A percentile compares a stretch with the other conserved stretches of the same genome.
Conservation (phyloP, 495 filamentous ascomycete species). For the Aspergillus baeticus region DNA sequence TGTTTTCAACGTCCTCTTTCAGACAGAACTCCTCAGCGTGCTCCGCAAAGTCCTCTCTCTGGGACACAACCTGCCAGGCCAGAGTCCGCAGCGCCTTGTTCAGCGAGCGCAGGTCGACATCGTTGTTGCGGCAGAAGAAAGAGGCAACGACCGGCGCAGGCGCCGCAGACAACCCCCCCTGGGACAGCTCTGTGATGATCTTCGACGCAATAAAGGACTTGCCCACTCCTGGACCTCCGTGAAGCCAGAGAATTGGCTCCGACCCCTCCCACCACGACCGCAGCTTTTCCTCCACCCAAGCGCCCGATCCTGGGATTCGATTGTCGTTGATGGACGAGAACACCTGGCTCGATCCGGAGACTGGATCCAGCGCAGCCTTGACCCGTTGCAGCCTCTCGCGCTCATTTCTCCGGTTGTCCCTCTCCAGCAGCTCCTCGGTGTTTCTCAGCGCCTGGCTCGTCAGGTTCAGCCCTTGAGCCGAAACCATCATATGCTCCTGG, state of each 20-base stretch:
- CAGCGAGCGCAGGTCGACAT: slow-evolving; percentile 26
- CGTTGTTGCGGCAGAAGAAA: slow-evolving; percentile 32
- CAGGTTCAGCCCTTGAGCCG: neutral
- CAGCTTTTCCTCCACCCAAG: neutral
- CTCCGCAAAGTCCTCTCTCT: neutral
- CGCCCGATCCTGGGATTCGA: neutral
- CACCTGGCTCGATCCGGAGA: neutral
- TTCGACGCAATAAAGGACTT: slow-evolving; percentile 33
- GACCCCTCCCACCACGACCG: neutral
- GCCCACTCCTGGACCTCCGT: slow-evolving; percentile 30
- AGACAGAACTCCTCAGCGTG: slow-evolving; percentile 3
- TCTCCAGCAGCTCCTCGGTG: neutral
- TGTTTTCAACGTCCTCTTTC: neutral
- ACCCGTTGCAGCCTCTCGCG: neutral
- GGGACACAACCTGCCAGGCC: slow-evolving; percentile 27
- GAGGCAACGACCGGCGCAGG: slow-evolving; percentile 18
- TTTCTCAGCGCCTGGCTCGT: neutral
- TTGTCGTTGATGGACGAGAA: neutral
- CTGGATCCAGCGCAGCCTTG: neutral
- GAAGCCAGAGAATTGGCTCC: slow-evolving; percentile 30
- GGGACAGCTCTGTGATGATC: slow-evolving; percentile 18
- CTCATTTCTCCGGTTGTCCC: neutral
- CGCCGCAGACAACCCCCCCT: neutral
- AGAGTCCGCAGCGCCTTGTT: slow-evolving; percentile 28
- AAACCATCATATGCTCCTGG: slow-evolving; percentile 1